Evolutionary conservation across 768 basidiomycete genomes (phyloP).

Genomic region (Tephrocybe sp.): DNA sequence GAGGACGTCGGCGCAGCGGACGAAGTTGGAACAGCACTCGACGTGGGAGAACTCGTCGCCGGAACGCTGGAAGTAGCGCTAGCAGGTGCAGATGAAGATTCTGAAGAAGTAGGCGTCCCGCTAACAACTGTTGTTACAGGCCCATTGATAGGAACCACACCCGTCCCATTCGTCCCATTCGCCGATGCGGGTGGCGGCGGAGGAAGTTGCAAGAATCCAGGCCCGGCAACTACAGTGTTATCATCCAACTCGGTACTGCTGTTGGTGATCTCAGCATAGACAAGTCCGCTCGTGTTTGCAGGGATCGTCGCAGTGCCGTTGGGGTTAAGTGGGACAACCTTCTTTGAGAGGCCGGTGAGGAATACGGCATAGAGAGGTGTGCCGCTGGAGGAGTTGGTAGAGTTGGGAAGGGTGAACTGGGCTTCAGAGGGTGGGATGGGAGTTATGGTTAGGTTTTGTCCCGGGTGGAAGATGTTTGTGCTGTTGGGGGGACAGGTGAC

Average conservation of each 20-base stretch:
- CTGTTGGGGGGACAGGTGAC: slow-evolving; percentile 46
- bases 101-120: background rate
- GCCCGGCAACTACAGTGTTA: slow-evolving; percentile 13
- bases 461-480: slow-evolving; percentile 38
- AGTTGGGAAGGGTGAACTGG: slow-evolving; percentile 21
- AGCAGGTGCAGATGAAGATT: background rate
- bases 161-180: slow-evolving; percentile 6
- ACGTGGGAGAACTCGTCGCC: background rate
- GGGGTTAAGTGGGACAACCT: slow-evolving; percentile 10
- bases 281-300: slow-evolving; percentile 8
- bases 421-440: slow-evolving; percentile 25
- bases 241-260: slow-evolving; percentile 3
- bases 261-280: slow-evolving; percentile 12
- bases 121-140: slow-evolving; percentile 1
- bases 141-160: background rate
- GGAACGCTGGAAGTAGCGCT: background rate
- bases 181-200: background rate
- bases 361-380: slow-evolving; percentile 35
- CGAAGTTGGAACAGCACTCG: background rate
- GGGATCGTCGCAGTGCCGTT: slow-evolving; percentile 12
- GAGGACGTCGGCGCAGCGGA: background rate
- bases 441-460: slow-evolving; percentile 33
- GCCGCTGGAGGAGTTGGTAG: background rate
- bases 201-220: slow-evolving; percentile 9
- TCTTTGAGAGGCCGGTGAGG: slow-evolving; percentile 34